Conservation (phyloP, 2,329 filamentous ascomycete species). For the Xylaria sp. region DNA sequence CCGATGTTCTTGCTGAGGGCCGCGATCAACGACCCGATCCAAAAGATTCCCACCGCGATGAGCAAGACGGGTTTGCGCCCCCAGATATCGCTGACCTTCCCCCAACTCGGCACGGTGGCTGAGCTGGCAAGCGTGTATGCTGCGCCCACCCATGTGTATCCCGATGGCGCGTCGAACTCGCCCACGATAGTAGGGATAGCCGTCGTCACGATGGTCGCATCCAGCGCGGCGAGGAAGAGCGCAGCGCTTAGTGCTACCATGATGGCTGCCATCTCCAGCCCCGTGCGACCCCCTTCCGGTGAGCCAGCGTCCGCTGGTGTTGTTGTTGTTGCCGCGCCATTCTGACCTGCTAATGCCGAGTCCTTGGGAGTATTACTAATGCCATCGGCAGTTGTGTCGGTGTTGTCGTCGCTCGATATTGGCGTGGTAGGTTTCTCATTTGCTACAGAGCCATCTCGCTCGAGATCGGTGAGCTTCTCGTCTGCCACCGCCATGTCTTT, state of each 20-base stretch:
- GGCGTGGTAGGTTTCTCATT: conserved; percentile 17
- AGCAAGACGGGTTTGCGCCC: conserved; percentile 66
- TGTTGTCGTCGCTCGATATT: conserved; percentile 30
- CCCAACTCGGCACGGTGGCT: conserved; percentile 75
- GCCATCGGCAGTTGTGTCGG: conserved; percentile 7
- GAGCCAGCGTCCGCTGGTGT: neutral
- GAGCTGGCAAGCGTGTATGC: conserved; percentile 78
- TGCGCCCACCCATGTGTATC: conserved; percentile 82
- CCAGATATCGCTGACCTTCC: conserved; percentile 68
- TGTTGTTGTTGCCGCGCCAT: conserved; percentile 17
- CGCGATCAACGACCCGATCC: conserved; percentile 64
- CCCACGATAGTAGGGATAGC: conserved; percentile 72
- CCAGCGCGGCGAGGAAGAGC: conserved; percentile 65
- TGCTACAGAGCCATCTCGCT: conserved; percentile 24
- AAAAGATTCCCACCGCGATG: conserved; percentile 62
- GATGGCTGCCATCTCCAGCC: conserved; percentile 46
- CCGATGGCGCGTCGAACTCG: conserved; percentile 71
- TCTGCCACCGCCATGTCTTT: conserved; percentile 31
- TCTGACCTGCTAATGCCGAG: conserved; percentile 8
- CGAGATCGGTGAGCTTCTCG: conserved; percentile 32
- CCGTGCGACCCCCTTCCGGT: conserved; percentile 39
- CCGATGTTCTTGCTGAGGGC: conserved; percentile 60
- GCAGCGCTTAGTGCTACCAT: conserved; percentile 48
- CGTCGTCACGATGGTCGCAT: conserved; percentile 72
- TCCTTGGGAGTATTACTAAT: neutral